These are phyloP conservation scores for Rhodocollybia butyracea DNA, from an alignment of 768 basidiomycete species.

Conservation along the genomic window DNA sequence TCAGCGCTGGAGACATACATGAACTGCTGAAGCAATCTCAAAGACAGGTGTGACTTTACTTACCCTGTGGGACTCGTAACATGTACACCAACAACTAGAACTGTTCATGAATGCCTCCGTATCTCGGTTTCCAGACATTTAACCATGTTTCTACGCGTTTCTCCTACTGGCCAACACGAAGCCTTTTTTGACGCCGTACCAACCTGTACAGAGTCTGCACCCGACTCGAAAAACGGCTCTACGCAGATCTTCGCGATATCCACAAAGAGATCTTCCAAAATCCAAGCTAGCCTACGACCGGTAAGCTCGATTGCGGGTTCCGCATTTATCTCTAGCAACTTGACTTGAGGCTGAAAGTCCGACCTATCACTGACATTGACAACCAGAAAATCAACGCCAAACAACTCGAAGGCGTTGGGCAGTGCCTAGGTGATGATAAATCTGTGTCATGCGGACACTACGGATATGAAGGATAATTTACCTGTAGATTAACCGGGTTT, in stretches of 20 bases:
- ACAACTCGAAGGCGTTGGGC: constrained; percentile 93
- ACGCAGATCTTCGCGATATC: constrained; percentile 68
- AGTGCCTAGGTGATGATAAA: constrained; percentile 48
- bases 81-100: no score
- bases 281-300: constrained; percentile 76
- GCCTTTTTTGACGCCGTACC: constrained; percentile 3
- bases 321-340: constrained; percentile 88
- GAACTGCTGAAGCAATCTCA: no score
- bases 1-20: no score
- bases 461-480: constrained; percentile 19
- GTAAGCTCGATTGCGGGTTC: constrained; percentile 96
- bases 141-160: constrained; percentile 49
- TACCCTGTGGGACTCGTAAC: no score
- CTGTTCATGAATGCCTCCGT: neutral
- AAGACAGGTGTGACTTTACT: no score
- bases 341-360: no score
- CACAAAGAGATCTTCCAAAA: constrained; percentile 77
- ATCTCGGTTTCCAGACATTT: constrained; percentile 56
- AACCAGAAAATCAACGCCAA: constrained; percentile 90
- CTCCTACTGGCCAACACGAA: constrained; percentile 46
- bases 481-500: constrained; percentile 85
- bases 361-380: no score
- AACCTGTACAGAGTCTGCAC: neutral
- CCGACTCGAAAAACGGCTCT: constrained; percentile 53
- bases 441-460: neutral